phyloP scores from a whole-genome alignment of 768 basidiomycete species.

The Pseudohyphozyma bogoriensis region DNA sequence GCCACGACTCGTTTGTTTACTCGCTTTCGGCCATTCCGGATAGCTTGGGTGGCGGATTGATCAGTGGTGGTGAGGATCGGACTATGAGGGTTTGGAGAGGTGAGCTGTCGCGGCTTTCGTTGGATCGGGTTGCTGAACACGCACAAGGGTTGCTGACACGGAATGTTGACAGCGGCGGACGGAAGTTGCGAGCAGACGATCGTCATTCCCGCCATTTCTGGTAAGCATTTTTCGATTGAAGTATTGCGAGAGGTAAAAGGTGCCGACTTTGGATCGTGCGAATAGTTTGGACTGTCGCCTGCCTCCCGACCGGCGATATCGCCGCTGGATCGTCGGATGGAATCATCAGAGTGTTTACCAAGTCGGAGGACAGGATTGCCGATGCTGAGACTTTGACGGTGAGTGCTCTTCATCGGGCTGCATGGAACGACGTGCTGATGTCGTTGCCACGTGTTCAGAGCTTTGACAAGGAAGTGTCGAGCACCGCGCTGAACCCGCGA shows the following conservation, averaged over 20 bases:
- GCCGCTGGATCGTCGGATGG: constrained; percentile 86
- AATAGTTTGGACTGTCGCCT: constrained; percentile 77
- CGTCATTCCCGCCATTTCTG: constrained; percentile 81
- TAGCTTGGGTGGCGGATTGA: constrained; percentile 52
- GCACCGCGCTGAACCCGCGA: constrained; percentile 60
- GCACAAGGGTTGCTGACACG: not conserved
- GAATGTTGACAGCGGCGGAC: constrained; percentile 43
- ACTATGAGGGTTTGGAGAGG: constrained; percentile 85
- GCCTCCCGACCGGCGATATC: constrained; percentile 82
- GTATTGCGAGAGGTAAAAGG: too few relatives aligned
- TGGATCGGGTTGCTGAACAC: too few relatives aligned
- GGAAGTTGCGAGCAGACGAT: constrained; percentile 82
- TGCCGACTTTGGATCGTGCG: not conserved
- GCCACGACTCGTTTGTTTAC: constrained; percentile 96
- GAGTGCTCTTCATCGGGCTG: not conserved
- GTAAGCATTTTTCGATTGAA: constrained; percentile 1
- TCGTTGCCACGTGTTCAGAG: constrained; percentile 4
- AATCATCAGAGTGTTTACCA: constrained; percentile 70
- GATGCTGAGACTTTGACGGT: constrained; percentile 13
- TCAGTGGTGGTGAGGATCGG: constrained; percentile 91
- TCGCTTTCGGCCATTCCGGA: constrained; percentile 68
- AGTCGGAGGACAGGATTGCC: constrained; percentile 31
- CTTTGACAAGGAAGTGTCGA: constrained; percentile 65
- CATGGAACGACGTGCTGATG: not conserved
- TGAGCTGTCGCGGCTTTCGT: constrained; percentile 33